Evolutionary conservation across 331 rosid genomes (phyloP).

Genomic region (Saraca asoca): DNA sequence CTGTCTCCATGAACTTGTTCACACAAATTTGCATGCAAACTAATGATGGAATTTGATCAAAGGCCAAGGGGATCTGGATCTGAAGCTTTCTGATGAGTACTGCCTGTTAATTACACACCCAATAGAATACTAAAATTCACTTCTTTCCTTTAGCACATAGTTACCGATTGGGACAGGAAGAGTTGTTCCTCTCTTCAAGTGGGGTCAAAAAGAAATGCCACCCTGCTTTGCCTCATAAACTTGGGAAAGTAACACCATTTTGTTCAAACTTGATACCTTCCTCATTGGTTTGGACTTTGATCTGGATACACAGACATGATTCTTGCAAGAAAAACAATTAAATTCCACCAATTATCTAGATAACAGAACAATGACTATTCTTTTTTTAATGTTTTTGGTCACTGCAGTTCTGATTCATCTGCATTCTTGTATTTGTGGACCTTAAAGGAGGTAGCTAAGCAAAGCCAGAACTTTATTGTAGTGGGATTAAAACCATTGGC

Average conservation of each 20-base stretch:
- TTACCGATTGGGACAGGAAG: neutral
- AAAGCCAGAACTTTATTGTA: slow-evolving; percentile 18
- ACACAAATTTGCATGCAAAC: slow-evolving; percentile 78
- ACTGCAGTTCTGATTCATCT: slow-evolving; percentile 10
- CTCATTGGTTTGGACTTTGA: slow-evolving; percentile 21
- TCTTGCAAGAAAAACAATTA: no score
- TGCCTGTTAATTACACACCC: neutral
- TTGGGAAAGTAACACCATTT: slow-evolving; percentile 10
- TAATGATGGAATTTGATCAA: slow-evolving; percentile 40
- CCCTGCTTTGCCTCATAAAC: slow-evolving; percentile 14
- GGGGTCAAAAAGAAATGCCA: slow-evolving; percentile 5
- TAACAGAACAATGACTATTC: no score
- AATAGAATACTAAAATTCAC: neutral
- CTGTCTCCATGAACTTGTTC: slow-evolving; percentile 74
- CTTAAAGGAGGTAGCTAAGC: neutral
- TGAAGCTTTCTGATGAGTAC: slow-evolving; percentile 7
- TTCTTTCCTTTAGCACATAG: neutral
- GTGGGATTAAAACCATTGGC: slow-evolving; percentile 28
- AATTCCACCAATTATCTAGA: no score
- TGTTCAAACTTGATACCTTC: slow-evolving; percentile 31
- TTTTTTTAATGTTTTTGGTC: no score
- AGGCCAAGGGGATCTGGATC: slow-evolving; percentile 16
- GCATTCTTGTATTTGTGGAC: neutral
- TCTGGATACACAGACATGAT: neutral
- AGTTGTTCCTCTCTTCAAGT: slow-evolving; percentile 5